phyloP scores from a whole-genome alignment of 768 basidiomycete genomes.

The Baorangia bicolor region DNA sequence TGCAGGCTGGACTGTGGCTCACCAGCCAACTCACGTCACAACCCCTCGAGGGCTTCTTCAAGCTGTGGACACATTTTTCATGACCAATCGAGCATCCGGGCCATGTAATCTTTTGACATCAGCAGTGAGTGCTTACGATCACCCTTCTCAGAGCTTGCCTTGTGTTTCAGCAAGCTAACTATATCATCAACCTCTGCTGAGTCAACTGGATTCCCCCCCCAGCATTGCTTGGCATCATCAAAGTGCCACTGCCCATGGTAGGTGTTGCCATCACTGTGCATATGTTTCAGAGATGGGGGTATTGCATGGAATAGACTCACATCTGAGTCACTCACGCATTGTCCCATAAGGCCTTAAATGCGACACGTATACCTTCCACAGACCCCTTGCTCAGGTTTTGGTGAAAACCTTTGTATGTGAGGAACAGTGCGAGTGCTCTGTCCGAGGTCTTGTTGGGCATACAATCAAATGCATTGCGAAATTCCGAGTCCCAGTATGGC shows the following conservation, averaged over 20 bases:
- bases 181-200: background rate
- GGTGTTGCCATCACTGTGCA: background rate
- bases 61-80: background rate
- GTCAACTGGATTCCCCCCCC: background rate
- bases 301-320: too few relatives aligned
- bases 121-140: background rate
- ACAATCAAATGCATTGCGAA: background rate
- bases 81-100: background rate
- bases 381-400: background rate
- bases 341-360: conserved; percentile 10
- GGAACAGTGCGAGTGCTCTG: background rate
- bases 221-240: background rate
- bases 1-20: too few relatives aligned
- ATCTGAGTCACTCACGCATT: background rate
- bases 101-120: background rate
- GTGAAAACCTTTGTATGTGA: conserved; percentile 1
- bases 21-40: background rate
- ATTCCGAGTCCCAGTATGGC: background rate
- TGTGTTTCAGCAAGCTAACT: background rate
- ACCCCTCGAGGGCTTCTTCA: background rate
- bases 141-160: background rate
- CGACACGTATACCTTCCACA: background rate
- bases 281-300: too few relatives aligned
- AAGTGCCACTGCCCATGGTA: background rate
- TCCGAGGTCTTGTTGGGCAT: too few relatives aligned